Evolutionary conservation across 768 basidiomycete species (phyloP).

Genomic region (Agaricus blazei): DNA sequence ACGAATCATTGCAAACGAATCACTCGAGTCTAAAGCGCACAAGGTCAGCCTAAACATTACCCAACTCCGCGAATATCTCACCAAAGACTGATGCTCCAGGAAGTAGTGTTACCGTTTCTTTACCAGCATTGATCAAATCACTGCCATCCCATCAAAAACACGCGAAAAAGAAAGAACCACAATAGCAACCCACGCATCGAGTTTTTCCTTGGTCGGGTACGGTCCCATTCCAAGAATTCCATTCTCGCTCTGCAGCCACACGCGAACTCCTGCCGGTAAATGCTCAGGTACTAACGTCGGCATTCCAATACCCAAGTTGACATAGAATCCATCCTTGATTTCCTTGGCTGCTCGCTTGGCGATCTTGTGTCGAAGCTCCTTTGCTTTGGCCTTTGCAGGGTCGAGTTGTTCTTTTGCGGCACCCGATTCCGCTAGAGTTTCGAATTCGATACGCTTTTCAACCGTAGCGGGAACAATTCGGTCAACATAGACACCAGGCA

Average conservation of each 20-base stretch:
- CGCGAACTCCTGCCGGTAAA: conserved; percentile 63
- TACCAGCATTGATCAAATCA: conserved; percentile 92
- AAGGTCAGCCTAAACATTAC: conserved; percentile 3
- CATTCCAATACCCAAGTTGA: conserved; percentile 90
- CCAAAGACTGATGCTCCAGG: conserved; percentile 92
- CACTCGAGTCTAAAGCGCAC: conserved; percentile 63
- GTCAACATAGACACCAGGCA: conserved; percentile 85
- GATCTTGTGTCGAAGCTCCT: conserved; percentile 63
- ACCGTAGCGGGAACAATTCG: conserved; percentile 77
- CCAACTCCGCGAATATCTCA: conserved; percentile 24
- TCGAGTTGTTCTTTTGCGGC: conserved; percentile 22
- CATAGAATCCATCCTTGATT: conserved; percentile 82
- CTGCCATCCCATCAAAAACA: conserved; percentile 27
- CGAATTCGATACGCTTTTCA: conserved; percentile 74
- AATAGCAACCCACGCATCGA: conserved; percentile 62
- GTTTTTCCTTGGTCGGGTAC: conserved; percentile 75
- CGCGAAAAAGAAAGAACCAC: background rate
- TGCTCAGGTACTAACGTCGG: conserved; percentile 85
- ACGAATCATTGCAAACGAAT: conserved; percentile 97
- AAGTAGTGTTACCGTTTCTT: conserved; percentile 89
- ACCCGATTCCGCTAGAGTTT: conserved; percentile 57
- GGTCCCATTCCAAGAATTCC: conserved; percentile 88
- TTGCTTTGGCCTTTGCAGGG: conserved; percentile 49
- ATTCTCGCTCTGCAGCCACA: conserved; percentile 93
- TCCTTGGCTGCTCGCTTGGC: conserved; percentile 87